Evolutionary conservation across 1,139 yeast species (phyloP).

Genomic region (Nakaseomyces delphensis): DNA sequence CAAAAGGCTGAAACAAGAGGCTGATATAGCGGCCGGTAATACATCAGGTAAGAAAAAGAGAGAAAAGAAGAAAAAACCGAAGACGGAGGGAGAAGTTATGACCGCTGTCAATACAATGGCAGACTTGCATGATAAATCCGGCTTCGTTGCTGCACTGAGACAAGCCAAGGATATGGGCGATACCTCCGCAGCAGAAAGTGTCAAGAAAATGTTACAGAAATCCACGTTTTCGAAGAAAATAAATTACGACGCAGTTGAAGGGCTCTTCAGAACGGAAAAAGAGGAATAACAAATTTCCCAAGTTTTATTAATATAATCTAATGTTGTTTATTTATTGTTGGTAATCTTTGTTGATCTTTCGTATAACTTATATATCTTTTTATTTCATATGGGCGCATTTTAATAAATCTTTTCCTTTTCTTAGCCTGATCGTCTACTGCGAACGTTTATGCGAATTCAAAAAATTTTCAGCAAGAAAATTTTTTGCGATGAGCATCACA

Average conservation of each 20-base stretch:
- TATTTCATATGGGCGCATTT: neutral
- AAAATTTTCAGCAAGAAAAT: conserved; percentile 3
- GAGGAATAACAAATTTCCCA: neutral
- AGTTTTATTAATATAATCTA: neutral
- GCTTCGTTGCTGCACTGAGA: conserved; percentile 30
- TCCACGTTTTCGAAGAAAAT: conserved; percentile 77
- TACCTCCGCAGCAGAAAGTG: conserved; percentile 61
- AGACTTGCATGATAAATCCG: conserved; percentile 26
- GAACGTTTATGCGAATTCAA: neutral
- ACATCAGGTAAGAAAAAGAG: conserved; percentile 46
- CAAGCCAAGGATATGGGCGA: conserved; percentile 42
- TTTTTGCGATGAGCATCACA: conserved; percentile 5
- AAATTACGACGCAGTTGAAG: conserved; percentile 70
- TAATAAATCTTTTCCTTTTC: neutral
- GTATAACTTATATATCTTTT: neutral
- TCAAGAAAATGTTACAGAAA: conserved; percentile 58
- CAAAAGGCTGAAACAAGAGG: conserved; percentile 73
- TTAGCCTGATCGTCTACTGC: neutral
- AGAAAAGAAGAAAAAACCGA: conserved; percentile 20
- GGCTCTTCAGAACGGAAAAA: conserved; percentile 37
- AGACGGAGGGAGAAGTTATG: conserved; percentile 8
- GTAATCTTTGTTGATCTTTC: neutral
- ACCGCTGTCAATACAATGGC: conserved; percentile 18
- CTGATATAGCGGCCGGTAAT: conserved; percentile 75
- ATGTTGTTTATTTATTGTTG: neutral